Evolutionary conservation across 352 stramenopile genomes (phyloP), one percentile per base, ranked within the genome.

Genomic region (Globisporangium emineosum): DNA sequence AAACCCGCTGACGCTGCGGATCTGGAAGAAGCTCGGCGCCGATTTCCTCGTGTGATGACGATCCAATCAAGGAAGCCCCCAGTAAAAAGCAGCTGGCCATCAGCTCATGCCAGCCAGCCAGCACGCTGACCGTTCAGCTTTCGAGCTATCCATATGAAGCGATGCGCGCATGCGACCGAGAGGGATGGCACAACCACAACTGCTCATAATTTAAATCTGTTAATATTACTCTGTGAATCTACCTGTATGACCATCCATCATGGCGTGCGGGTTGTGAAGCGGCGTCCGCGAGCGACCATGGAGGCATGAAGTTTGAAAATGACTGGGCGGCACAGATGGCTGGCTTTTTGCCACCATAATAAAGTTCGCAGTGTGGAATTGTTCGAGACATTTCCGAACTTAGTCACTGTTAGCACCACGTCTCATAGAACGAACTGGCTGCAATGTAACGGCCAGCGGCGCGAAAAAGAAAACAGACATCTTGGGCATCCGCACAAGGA

Each of bases 11-110:
- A 50, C 53, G 30, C 40, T 66, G 40, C 30, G 23, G 23, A 33
- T 66, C 52, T 66, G 61, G 61, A 27, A 32, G 53, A 45, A n/a
- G 17, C 32, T 57, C 33, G 52, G 61, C 23, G n/a, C 21, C 1
- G 37, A 59, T 8, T 49, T 55, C 8, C 27, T 57, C 19, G 10
- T 47, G 12, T 47, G 40, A 47, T 47, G 40, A 21, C 17, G 40
- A 47, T 17, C 37, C 37, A 45, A 13, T n/a, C n/a, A n/a, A n/a
- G n/a, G n/a, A n/a, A n/a, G n/a, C n/a, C n/a, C n/a, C n/a, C n/a
- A n/a, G n/a, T n/a, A 32, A 32, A 2, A 32, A 5, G 29, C 17
- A 47, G 40, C 40, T 47, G 40, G 40, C 12, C 17, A 47, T 47
- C 40, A 10, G 9, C 12, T 47, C 40, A 23, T 17, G 17, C 17